A percentile compares a stretch with the other conserved stretches of the same genome.
phyloP scores from a whole-genome alignment of 768 basidiomycete species.

The Cystoderma amianthinum region DNA sequence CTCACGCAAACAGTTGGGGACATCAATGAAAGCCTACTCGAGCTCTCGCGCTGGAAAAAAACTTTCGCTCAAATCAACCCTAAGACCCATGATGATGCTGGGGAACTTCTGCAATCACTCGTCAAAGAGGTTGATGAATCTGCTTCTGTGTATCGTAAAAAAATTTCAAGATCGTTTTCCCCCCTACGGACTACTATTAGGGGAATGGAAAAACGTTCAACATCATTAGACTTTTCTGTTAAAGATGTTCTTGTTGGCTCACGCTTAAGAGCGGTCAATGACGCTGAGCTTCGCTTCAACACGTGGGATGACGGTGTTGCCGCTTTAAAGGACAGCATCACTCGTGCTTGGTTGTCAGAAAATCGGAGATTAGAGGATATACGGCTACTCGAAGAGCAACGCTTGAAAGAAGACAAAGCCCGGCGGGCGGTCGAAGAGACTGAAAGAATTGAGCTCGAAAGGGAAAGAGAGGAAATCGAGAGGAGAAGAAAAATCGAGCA shows the following conservation, averaged over 20 bases:
- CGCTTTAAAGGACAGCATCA: constrained; percentile 30
- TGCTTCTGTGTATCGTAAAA: constrained; percentile 22
- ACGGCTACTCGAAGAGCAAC: constrained; percentile 24
- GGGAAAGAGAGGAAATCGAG: constrained; percentile 15
- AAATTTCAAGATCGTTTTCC: constrained; percentile 41
- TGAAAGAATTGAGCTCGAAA: constrained; percentile 24
- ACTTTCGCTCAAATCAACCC: constrained; percentile 20
- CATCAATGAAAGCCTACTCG: constrained; percentile 29
- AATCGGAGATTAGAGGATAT: constrained; percentile 29
- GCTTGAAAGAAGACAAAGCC: constrained; percentile 25
- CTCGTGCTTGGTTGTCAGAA: constrained; percentile 35
- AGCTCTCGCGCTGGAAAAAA: constrained; percentile 30
- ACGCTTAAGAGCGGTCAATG: constrained; percentile 43
- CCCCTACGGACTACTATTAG: constrained; percentile 48
- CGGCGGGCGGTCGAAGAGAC: constrained; percentile 26
- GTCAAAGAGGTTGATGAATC: constrained; percentile 25
- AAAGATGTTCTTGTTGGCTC: constrained; percentile 41
- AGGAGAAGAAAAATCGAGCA: not conserved
- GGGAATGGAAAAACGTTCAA: constrained; percentile 44
- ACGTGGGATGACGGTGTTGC: constrained; percentile 41
- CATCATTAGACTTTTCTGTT: constrained; percentile 32
- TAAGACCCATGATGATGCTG: constrained; percentile 8
- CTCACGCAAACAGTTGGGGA: constrained; percentile 27
- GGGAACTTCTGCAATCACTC: constrained; percentile 26
- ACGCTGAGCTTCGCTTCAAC: constrained; percentile 39